Conservation (phyloP, 2,329 filamentous ascomycete genomes). For the Calonectria crousiana region DNA sequence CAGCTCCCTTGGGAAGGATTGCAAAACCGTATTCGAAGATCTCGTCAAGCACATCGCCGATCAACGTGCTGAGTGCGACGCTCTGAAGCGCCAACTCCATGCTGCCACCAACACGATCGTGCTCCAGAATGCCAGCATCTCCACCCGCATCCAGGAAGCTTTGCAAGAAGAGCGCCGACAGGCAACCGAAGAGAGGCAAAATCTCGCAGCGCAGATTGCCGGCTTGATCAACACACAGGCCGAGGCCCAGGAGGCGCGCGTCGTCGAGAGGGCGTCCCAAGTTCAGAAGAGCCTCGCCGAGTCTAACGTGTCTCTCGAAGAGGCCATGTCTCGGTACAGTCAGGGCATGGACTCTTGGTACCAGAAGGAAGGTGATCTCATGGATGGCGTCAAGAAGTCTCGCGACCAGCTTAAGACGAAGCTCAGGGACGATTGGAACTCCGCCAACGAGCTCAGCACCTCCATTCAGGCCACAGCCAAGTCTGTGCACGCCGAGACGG, state of each 20-base stretch:
- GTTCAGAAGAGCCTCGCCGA: conserved; percentile 74
- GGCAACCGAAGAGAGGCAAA: conserved; percentile 79
- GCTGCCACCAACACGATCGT: conserved; percentile 76
- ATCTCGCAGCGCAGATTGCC: conserved; percentile 81
- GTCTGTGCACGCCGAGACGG: conserved; percentile 90
- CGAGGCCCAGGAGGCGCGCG: conserved; percentile 77
- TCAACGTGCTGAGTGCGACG: conserved; percentile 82
- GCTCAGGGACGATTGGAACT: conserved; percentile 88
- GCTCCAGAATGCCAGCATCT: conserved; percentile 75
- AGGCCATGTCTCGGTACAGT: conserved; percentile 74
- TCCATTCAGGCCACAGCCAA: conserved; percentile 86
- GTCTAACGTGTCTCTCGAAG: conserved; percentile 74
- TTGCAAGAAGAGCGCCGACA: conserved; percentile 82
- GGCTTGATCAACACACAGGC: conserved; percentile 81
- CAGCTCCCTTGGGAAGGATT: conserved; percentile 83
- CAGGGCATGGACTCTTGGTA: conserved; percentile 82
- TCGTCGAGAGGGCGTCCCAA: conserved; percentile 71
- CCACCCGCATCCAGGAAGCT: conserved; percentile 74
- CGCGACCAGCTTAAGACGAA: conserved; percentile 83
- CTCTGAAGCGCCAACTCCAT: conserved; percentile 78
- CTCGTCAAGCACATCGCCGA: conserved; percentile 79
- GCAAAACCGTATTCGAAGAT: conserved; percentile 87
- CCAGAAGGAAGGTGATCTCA: conserved; percentile 74
- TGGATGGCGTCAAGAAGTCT: conserved; percentile 79
- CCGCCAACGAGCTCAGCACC: conserved; percentile 82